phyloP scores from a whole-genome alignment of 305 asterid genomes.

The Rubia balearica region DNA sequence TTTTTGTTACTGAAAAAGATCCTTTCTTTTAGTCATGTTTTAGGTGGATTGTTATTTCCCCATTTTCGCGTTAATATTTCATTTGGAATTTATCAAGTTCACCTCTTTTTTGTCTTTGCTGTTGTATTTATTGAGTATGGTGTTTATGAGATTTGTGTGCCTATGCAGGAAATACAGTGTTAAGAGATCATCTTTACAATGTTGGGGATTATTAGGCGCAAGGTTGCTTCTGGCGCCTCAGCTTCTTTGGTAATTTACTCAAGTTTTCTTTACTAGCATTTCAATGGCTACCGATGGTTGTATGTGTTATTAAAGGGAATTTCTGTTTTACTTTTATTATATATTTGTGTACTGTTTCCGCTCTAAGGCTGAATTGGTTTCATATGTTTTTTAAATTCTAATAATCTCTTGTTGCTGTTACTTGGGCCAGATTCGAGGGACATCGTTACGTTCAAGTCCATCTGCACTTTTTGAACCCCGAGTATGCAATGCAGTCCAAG shows the following conservation, averaged over 20 bases:
- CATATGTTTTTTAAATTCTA: not conserved
- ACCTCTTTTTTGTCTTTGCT: not conserved
- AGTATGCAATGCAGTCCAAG: constrained; percentile 30
- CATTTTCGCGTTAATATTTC: not conserved
- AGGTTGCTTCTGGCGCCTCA: constrained; percentile 61
- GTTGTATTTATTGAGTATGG: not conserved
- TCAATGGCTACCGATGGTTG: not conserved
- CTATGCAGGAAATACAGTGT: constrained; percentile 17
- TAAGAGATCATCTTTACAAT: constrained; percentile 41
- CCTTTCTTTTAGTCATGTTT: not conserved
- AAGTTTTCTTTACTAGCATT: not conserved
- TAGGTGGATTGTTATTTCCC: not conserved
- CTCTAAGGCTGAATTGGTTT: not conserved
- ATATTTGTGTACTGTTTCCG: not conserved
- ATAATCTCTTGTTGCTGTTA: constrained; percentile 1
- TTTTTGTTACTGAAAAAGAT: not conserved
- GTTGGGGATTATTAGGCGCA: constrained; percentile 83
- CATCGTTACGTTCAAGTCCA: constrained; percentile 36
- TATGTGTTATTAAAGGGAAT: not conserved
- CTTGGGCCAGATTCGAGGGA: constrained; percentile 43
- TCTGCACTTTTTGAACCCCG: constrained; percentile 35
- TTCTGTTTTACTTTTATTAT: not conserved
- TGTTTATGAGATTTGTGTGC: not conserved
- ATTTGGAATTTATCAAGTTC: not conserved
- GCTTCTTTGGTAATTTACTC: constrained; percentile 41